Evolutionary conservation across 2,329 filamentous ascomycete species (phyloP).

Genomic region (Nigrospora sphaerica): DNA sequence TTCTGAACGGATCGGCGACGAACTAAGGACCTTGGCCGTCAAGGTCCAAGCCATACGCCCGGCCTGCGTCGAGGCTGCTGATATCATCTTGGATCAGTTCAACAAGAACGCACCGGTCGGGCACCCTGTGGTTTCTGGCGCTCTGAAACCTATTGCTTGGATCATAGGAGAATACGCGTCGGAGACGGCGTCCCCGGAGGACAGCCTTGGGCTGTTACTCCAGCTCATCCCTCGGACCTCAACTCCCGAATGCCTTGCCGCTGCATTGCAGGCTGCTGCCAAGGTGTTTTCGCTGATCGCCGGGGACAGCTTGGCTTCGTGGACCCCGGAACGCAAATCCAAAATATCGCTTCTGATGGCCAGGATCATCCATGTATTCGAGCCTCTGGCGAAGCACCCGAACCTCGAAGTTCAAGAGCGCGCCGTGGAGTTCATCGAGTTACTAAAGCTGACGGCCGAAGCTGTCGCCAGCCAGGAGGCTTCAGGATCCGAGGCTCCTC

Average conservation of each 20-base stretch:
- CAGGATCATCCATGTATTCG: constrained; percentile 73
- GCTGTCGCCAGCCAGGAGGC: constrained; percentile 62
- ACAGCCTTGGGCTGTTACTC: constrained; percentile 66
- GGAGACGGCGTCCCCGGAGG: constrained; percentile 63
- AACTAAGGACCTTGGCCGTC: constrained; percentile 84
- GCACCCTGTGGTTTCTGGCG: constrained; percentile 53
- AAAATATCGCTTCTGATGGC: constrained; percentile 72
- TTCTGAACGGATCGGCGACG: constrained; percentile 69
- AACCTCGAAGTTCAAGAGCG: constrained; percentile 92
- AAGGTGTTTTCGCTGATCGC: constrained; percentile 77
- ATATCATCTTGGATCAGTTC: constrained; percentile 61
- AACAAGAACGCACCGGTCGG: constrained; percentile 43
- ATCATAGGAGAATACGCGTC: constrained; percentile 80
- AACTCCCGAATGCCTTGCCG: constrained; percentile 62
- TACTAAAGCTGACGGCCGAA: constrained; percentile 81
- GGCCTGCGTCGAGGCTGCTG: constrained; percentile 76
- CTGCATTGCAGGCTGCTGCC: constrained; percentile 75
- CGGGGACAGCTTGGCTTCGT: constrained; percentile 55
- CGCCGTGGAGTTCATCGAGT: constrained; percentile 84
- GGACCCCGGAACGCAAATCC: constrained; percentile 68
- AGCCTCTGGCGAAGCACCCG: constrained; percentile 73
- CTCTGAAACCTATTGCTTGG: constrained; percentile 74
- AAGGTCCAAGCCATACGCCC: constrained; percentile 78
- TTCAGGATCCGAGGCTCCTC: constrained; percentile 62
- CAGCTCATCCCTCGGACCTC: constrained; percentile 53